Evolutionary conservation across 140 eudicot species (phyloP).

Genomic region (Flaveria floridana): DNA sequence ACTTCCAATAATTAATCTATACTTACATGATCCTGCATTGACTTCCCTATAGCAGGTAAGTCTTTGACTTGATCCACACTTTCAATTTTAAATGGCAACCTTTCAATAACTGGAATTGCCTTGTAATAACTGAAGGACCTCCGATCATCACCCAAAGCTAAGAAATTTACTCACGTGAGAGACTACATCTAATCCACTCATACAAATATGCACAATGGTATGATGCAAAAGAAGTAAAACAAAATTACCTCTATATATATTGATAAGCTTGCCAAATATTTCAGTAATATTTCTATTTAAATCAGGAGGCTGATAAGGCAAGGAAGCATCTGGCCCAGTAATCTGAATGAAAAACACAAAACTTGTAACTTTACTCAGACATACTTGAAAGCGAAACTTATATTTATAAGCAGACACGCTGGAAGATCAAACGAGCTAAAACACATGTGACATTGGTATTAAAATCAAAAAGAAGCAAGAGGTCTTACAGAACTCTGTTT

Average conservation of each 20-base stretch:
- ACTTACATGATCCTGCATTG: slow-evolving; percentile 95
- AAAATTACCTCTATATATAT: slow-evolving; percentile 80
- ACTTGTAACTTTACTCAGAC: slow-evolving; percentile 20
- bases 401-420: not conserved
- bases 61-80: slow-evolving; percentile 78
- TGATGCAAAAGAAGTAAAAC: not conserved
- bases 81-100: slow-evolving; percentile 81
- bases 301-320: slow-evolving; percentile 88
- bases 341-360: slow-evolving; percentile 45
- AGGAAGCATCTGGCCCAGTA: slow-evolving; percentile 44
- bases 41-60: slow-evolving; percentile 85
- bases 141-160: slow-evolving; percentile 92
- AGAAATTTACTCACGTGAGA: slow-evolving; percentile 28
- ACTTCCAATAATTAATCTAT: slow-evolving; percentile 1
- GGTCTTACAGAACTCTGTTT: slow-evolving; percentile 45
- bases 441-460: not conserved
- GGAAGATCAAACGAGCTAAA: not conserved
- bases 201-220: slow-evolving; percentile 10
- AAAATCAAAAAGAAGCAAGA: slow-evolving; percentile 9
- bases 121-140: slow-evolving; percentile 93
- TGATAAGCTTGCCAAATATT: slow-evolving; percentile 81
- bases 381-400: not conserved
- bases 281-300: slow-evolving; percentile 71
- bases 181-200: slow-evolving; percentile 6
- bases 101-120: slow-evolving; percentile 94